These are phyloP conservation scores for Linnemannia elongata DNA, from an alignment of 192 early-diverging fungal species.

Conservation along the genomic window DNA sequence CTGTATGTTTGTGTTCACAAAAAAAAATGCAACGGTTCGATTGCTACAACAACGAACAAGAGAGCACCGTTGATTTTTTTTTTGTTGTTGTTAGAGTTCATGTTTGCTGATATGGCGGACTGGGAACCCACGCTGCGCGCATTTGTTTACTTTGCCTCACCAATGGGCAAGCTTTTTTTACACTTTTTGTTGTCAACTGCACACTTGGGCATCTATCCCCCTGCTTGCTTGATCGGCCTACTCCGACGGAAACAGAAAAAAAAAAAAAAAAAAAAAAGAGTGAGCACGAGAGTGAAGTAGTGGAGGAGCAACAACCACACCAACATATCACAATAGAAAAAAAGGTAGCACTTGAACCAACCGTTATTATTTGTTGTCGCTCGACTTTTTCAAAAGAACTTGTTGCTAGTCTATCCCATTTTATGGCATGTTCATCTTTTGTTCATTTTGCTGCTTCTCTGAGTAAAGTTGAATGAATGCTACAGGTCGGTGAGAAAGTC, in stretches of 20 bases:
- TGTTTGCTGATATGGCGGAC: not conserved
- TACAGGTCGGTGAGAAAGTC: not conserved
- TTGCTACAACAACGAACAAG: not conserved
- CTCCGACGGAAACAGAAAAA: not conserved
- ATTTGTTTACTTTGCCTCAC: not conserved
- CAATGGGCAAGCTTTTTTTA: not conserved
- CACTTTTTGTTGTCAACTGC: not conserved
- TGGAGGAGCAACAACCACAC: not conserved
- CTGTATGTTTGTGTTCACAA: not conserved
- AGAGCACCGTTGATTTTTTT: not conserved
- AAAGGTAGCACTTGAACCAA: not conserved
- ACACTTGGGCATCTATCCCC: not conserved
- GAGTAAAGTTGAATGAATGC: not conserved
- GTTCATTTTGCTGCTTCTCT: not conserved
- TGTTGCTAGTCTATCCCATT: not conserved
- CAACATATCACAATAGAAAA: not conserved
- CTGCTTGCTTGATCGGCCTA: not conserved
- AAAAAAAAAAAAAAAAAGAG: not conserved
- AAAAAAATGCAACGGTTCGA: not conserved
- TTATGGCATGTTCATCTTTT: not conserved
- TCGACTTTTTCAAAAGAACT: not conserved
- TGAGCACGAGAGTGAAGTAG: not conserved
- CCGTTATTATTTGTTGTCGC: not conserved
- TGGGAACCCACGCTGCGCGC: not conserved
- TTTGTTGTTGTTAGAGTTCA: not conserved